These are phyloP conservation scores for Hemileia vastatrix DNA, from an alignment of 1,284 basidiomycete genomes.

Conservation along the genomic window DNA sequence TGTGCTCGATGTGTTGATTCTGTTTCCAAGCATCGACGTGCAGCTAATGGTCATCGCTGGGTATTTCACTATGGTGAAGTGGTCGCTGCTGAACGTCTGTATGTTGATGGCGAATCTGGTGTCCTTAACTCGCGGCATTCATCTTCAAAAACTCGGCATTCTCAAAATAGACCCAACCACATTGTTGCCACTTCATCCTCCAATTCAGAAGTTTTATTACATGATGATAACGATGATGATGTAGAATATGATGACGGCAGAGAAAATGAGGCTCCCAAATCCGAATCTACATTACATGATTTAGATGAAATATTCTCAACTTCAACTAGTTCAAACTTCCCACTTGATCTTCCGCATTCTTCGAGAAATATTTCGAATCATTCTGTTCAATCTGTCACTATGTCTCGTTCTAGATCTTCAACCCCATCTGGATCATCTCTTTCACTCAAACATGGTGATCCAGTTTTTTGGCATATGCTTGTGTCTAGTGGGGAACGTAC, in stretches of 20 bases:
- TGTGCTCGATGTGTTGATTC: conserved; percentile 42
- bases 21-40: conserved; percentile 49
- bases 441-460: conserved; percentile 7
- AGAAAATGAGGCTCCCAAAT: no score
- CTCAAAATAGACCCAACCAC: no score
- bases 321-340: background rate
- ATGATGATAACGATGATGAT: background rate
- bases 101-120: conserved; percentile 60
- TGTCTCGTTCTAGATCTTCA: background rate
- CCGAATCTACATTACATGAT: no score
- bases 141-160: background rate
- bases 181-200: background rate
- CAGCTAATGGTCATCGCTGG: conserved; percentile 73
- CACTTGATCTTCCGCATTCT: no score
- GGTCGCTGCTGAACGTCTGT: conserved; percentile 58
- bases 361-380: no score
- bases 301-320: background rate
- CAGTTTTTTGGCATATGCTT: conserved; percentile 15
- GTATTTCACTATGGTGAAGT: conserved; percentile 76
- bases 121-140: conserved; percentile 51
- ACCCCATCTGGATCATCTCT: background rate
- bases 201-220: background rate
- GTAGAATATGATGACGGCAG: no score
- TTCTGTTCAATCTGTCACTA: background rate
- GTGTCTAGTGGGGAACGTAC: conserved; percentile 4